Evolutionary conservation across 371 early-diverging fungal species (phyloP), one percentile per base, ranked within the genome.

Genomic region (Coemansia sp.): DNA sequence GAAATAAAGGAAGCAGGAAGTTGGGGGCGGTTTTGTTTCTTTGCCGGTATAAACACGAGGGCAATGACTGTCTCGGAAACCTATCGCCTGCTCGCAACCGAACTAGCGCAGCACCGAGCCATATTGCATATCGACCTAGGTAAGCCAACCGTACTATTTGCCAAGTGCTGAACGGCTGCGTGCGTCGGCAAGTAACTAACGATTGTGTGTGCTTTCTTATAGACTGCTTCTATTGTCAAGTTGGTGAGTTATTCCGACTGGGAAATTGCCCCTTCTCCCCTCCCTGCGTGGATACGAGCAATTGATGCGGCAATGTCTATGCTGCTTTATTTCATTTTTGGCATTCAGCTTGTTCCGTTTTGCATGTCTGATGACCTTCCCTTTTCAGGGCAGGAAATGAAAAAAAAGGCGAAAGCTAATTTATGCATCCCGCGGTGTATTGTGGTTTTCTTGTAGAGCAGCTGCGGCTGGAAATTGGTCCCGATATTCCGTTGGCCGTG

Each of bases 221-320:
- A 86, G 90, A 90, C 68, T 88, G 88, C 57, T 90, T 89, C 69
- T 89, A 87, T 70, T 86, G 86, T 52, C 90, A 90, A 85, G 89
- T 88, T 54, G 89, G 90, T 84, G 82, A 78, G 82, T 26, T 26
- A 26, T 26, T 26, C 26, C 26, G 26, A 26, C 26, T 26, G 26
- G 26, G 26, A 26, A 26, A 26, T 26, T 26, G 26, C 26, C 26
- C 1, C 26, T 77, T 2, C 14, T 36, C 14, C 16, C 10, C 6
- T 40, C 39, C 13, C 49, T 32, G 20, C 47, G 20, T 45, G 47
- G 20, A 47, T 45, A 5, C 14, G 3, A 39, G 4, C 36, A 55
- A 55, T 55, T 39, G 26, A 55, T 31, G 55, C 38, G n/a, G 53
- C n/a, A 20, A 13, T 26, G 40, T 9, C 40, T 26, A 26, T 8